Percentiles rank a stretch among this genome's conserved stretches.
Evolutionary conservation across 148 eudicot genomes (phyloP).

Genomic region (Amaranthus cruentus): DNA sequence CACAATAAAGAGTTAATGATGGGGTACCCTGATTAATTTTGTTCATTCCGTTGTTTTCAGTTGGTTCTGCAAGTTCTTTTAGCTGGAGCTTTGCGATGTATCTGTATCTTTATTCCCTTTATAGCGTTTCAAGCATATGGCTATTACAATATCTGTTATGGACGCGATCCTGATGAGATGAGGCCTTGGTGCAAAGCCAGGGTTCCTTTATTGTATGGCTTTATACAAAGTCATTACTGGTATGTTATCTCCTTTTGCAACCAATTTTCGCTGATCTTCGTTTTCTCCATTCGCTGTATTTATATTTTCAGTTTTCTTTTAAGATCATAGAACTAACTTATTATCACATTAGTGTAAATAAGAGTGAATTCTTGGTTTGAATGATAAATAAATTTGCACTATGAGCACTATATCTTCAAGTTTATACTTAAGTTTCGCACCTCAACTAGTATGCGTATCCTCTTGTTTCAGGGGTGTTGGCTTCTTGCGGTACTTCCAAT

Average conservation of each 20-base stretch:
- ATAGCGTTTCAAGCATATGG: constrained; percentile 86
- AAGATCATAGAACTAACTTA: neutral
- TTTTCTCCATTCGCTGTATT: neutral
- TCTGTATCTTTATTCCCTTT: constrained; percentile 62
- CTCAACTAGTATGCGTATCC: constrained; percentile 8
- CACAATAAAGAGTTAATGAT: neutral
- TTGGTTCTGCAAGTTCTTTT: constrained; percentile 47
- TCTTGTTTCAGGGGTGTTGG: constrained; percentile 80
- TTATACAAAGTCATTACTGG: constrained; percentile 94
- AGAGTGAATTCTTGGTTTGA: neutral
- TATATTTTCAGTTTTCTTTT: neutral
- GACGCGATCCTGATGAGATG: constrained; percentile 41
- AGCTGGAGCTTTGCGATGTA: constrained; percentile 50
- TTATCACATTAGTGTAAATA: neutral
- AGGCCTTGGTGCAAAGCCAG: constrained; percentile 92
- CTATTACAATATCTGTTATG: constrained; percentile 65
- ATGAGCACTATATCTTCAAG: neutral
- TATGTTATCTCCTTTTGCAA: constrained; percentile 25
- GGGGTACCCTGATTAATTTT: neutral
- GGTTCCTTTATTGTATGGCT: constrained; percentile 75
- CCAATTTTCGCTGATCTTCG: neutral
- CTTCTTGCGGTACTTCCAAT: constrained; percentile 74
- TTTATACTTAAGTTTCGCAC: neutral
- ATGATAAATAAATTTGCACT: neutral
- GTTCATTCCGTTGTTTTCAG: constrained; percentile 32